Evolutionary conservation across 2,329 filamentous ascomycete genomes (phyloP).

Genomic region (Reticulascus tulasneorum): DNA sequence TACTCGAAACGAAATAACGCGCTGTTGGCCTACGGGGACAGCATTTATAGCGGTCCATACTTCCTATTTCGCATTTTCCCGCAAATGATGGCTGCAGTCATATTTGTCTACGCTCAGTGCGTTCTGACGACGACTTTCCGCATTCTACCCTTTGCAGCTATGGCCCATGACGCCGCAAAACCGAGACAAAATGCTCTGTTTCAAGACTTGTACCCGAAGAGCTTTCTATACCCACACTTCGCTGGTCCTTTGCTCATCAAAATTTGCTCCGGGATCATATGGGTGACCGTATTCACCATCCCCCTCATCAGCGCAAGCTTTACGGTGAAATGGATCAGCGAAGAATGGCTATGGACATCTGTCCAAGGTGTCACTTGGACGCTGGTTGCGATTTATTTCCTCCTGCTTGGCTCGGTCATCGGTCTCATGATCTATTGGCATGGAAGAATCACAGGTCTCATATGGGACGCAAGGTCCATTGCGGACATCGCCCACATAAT

Average conservation of each 20-base stretch:
- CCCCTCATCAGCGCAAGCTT: slow-evolving; percentile 79
- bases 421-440: slow-evolving; percentile 63
- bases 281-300: slow-evolving; percentile 75
- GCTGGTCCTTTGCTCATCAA: slow-evolving; percentile 63
- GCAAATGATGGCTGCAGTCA: slow-evolving; percentile 65
- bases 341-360: slow-evolving; percentile 73
- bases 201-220: slow-evolving; percentile 62
- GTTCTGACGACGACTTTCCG: slow-evolving; percentile 72
- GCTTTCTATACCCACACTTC: slow-evolving; percentile 60
- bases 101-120: slow-evolving; percentile 75
- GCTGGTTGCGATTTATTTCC: slow-evolving; percentile 67
- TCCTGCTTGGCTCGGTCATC: slow-evolving; percentile 56
- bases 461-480: slow-evolving; percentile 80
- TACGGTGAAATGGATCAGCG: slow-evolving; percentile 54
- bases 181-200: slow-evolving; percentile 64
- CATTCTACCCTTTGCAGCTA: slow-evolving; percentile 71
- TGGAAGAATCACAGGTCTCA: slow-evolving; percentile 65
- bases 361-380: slow-evolving; percentile 77
- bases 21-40: slow-evolving; percentile 61
- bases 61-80: slow-evolving; percentile 86
- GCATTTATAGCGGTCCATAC: slow-evolving; percentile 69
- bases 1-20: slow-evolving; percentile 62
- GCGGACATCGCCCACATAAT: slow-evolving; percentile 78
- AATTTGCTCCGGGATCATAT: slow-evolving; percentile 63
- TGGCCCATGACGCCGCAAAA: slow-evolving; percentile 61